Conservation (phyloP, 1,139 yeast genomes). For the Saccharomyces hybrid region DNA sequence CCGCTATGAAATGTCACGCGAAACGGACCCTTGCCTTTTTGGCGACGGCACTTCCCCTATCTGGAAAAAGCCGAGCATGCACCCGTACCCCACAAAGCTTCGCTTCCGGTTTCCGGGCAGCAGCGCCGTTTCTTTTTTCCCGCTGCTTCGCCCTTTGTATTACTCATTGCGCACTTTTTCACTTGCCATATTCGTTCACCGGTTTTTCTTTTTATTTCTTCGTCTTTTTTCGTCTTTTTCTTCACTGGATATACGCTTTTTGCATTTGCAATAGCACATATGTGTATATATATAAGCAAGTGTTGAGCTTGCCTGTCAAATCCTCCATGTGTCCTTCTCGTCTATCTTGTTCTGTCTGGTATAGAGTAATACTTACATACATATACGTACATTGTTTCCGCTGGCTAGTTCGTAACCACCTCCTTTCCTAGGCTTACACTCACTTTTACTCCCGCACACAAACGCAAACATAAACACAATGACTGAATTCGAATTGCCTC, state of each 20-base stretch:
- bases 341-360: not conserved
- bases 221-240: not conserved
- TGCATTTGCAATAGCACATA: not conserved
- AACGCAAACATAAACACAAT: constrained; percentile 3
- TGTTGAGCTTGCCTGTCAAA: not conserved
- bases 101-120: not conserved
- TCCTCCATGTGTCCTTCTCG: not conserved
- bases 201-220: not conserved
- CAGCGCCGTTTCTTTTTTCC: not conserved
- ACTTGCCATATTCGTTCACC: not conserved
- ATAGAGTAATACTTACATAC: not conserved
- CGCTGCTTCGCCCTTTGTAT: not conserved
- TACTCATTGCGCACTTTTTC: constrained; percentile 1
- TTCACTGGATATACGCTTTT: not conserved
- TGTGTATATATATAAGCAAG: not conserved
- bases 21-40: not conserved
- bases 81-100: not conserved
- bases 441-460: not conserved
- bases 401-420: not conserved
- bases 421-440: not conserved
- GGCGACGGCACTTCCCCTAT: not conserved
- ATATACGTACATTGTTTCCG: not conserved
- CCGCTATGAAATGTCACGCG: not conserved
- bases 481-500: constrained; percentile 23
- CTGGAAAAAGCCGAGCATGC: not conserved